Evolutionary conservation across 768 basidiomycete genomes (phyloP).

Genomic region (Tricholoma sp.): DNA sequence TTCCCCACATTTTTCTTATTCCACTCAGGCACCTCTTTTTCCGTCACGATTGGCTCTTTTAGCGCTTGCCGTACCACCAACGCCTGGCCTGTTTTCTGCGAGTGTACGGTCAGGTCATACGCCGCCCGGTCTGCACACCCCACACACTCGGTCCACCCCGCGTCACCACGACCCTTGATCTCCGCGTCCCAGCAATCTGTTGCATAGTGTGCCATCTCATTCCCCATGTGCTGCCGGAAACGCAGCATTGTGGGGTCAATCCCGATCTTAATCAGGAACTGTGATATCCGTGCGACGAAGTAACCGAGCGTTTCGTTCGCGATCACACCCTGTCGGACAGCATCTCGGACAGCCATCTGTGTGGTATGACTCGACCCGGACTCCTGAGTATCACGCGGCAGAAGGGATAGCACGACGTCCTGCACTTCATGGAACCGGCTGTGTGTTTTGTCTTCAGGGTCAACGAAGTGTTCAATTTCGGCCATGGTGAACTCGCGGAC

Average conservation of each 20-base stretch:
- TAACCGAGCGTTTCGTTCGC: constrained; percentile 98
- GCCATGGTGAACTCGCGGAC: constrained; percentile 99
- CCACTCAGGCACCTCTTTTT: constrained; percentile 74
- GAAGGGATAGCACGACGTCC: constrained; percentile 67
- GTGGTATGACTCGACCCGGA: constrained; percentile 62
- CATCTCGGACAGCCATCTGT: constrained; percentile 79
- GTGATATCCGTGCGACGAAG: constrained; percentile 89
- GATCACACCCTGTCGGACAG: constrained; percentile 79
- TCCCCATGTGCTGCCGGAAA: constrained; percentile 97
- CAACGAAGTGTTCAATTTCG: constrained; percentile 98
- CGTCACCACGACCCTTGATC: constrained; percentile 71
- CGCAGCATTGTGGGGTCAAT: constrained; percentile 79
- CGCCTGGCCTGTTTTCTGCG: constrained; percentile 75
- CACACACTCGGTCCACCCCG: constrained; percentile 96
- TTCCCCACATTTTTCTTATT: constrained; percentile 89
- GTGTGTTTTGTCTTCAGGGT: constrained; percentile 89
- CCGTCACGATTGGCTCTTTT: constrained; percentile 78
- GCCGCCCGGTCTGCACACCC: constrained; percentile 98
- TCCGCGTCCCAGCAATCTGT: constrained; percentile 99
- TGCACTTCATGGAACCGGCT: constrained; percentile 77
- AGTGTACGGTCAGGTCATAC: constrained; percentile 91
- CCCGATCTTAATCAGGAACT: constrained; percentile 88
- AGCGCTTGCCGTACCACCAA: constrained; percentile 84
- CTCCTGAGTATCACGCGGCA: constrained; percentile 81
- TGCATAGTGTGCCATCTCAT: constrained; percentile 99